Evolutionary conservation across 148 eudicot species (phyloP).

Genomic region (Fagopyrum tataricum): DNA sequence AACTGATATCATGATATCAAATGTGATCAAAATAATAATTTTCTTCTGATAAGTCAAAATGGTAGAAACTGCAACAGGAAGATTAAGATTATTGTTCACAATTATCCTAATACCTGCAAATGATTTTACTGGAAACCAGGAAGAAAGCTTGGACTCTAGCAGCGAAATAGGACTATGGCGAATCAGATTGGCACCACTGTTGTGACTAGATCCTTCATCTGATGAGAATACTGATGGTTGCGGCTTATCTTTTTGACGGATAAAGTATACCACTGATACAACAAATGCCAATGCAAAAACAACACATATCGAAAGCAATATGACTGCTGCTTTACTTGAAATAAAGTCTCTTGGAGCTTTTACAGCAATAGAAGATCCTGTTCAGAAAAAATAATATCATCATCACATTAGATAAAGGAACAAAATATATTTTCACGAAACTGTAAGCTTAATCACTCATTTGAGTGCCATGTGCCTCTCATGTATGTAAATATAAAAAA

Average conservation of each 20-base stretch:
- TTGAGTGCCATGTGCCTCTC: neutral
- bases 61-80: constrained; percentile 7
- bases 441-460: neutral
- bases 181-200: constrained; percentile 57
- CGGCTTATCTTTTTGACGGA: constrained; percentile 37
- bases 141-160: constrained; percentile 25
- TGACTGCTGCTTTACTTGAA: constrained; percentile 38
- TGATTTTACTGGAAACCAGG: constrained; percentile 25
- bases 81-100: neutral
- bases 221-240: constrained; percentile 33
- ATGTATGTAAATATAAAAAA: neutral
- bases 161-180: constrained; percentile 37
- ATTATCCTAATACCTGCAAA: constrained; percentile 33
- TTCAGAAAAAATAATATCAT: constrained; percentile 17
- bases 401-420: neutral
- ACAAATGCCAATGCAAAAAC: constrained; percentile 45
- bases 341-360: constrained; percentile 37
- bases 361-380: constrained; percentile 40
- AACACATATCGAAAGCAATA: constrained; percentile 50
- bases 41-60: neutral
- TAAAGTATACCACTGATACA: constrained; percentile 41
- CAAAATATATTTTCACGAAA: neutral
- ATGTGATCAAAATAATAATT: neutral
- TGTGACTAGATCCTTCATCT: constrained; percentile 52
- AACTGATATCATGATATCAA: neutral